Evolutionary conservation across 768 basidiomycete species (phyloP), one percentile per base, ranked within the genome.

Genomic region (Auriscalpium microsporum): DNA sequence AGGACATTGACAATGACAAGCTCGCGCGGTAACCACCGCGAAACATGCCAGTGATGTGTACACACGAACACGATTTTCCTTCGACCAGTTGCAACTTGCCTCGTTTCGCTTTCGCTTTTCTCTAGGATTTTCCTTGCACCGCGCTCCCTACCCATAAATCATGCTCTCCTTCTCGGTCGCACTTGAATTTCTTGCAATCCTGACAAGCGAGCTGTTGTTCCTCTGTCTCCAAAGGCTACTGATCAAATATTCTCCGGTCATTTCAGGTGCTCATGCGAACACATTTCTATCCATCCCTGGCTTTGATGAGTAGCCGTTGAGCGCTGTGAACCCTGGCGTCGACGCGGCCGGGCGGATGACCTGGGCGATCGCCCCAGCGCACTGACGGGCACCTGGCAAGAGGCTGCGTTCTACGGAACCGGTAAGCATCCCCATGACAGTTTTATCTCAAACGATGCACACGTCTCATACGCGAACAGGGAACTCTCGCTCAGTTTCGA

Each of bases 221-320:
- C 19, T 42, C 45, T 28, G 28, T 28, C 28, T 28, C 28, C 28
- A 28, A 28, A 28, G 2, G 5, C 28, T 46, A 10, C 19, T 36
- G 37, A 37, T 11, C 23, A 42, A 7, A 34, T 45, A 28, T 28
- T 33, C 40, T 3, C 35, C 13, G n/a, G 21, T 21, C 21, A 21
- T 42, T 48, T 28, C 45, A 56, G 56, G 5, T 13, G 56, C 44
- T 45, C 45, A 34, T 16, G 56, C 56, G 14, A 51, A 56, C 45
- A 44, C 46, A 19, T 48, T 51, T 2, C 51, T 56, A 21, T 52
- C 53, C 46, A 44, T 53, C 11, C 56, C 56, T 8, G 56, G 51
- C 17, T 56, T 56, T 35, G 56, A 56, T 13, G 35, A 35, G 21
- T 51, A 56, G 50, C 56, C 56, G 16, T 36, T 56, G 33, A 56